Evolutionary conservation across 148 eudicot species (phyloP).

Genomic region (Rhododendron williamsianum): DNA sequence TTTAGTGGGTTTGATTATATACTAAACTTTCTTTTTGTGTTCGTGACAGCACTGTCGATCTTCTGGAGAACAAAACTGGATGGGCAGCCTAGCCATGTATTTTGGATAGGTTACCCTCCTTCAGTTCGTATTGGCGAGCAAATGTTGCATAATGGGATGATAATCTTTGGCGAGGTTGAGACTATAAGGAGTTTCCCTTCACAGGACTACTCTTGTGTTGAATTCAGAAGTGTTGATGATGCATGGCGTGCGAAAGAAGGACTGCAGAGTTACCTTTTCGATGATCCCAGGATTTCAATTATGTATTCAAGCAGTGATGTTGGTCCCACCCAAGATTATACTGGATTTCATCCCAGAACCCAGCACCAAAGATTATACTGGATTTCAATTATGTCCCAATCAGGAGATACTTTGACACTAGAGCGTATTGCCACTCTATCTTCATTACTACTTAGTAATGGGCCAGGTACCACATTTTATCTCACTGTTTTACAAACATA

Average conservation of each 20-base stretch:
- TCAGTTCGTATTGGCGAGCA: conserved; percentile 59
- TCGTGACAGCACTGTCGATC: conserved; percentile 45
- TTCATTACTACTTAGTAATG: too few species aligned
- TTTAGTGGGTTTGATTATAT: conserved; percentile 2
- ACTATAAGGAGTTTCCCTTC: conserved; percentile 45
- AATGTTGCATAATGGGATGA: conserved; percentile 83
- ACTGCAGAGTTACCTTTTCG: conserved; percentile 29
- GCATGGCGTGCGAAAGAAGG: conserved; percentile 66
- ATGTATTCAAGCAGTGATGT: too few species aligned
- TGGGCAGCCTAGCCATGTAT: conserved; percentile 53
- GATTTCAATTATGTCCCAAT: too few species aligned
- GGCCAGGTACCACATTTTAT: too few species aligned
- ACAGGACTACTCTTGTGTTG: conserved; percentile 59
- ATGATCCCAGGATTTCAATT: too few species aligned
- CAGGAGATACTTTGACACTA: too few species aligned
- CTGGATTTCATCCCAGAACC: too few species aligned
- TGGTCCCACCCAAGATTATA: too few species aligned
- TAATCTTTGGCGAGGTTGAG: conserved; percentile 79
- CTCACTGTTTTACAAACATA: too few species aligned
- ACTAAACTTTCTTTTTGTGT: conserved; percentile 1
- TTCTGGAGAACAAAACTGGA: conserved; percentile 37
- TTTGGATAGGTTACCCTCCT: conserved; percentile 72
- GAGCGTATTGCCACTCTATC: too few species aligned
- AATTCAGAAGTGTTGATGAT: conserved; percentile 83
- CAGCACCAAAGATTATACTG: too few species aligned